Percentiles rank a stretch among this genome's conserved stretches.
These are phyloP conservation scores for Yamadazyma blattariae DNA, from an alignment of 1,139 yeast species.

Conservation along the genomic window DNA sequence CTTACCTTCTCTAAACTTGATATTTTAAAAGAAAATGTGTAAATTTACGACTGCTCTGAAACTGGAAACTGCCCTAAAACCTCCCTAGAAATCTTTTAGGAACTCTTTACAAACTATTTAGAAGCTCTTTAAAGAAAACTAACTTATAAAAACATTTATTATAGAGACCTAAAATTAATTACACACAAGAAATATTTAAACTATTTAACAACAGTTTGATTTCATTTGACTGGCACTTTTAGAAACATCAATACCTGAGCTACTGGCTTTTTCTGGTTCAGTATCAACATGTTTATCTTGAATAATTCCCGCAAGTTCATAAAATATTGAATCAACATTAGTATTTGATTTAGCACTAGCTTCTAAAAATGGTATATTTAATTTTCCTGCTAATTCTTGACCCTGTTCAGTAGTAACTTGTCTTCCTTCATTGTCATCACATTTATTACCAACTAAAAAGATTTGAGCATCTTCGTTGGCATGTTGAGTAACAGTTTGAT, in stretches of 20 bases:
- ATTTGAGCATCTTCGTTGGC: slow-evolving; percentile 95
- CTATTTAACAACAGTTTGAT: slow-evolving; percentile 37
- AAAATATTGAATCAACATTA: slow-evolving; percentile 89
- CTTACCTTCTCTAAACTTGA: too few relatives aligned
- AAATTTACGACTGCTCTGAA: too few relatives aligned
- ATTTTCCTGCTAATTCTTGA: slow-evolving; percentile 79
- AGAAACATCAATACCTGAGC: slow-evolving; percentile 46
- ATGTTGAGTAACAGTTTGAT: slow-evolving; percentile 90
- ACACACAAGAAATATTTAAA: neutral
- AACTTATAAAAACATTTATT: slow-evolving; percentile 1
- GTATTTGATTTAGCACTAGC: slow-evolving; percentile 93
- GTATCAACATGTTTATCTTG: slow-evolving; percentile 67
- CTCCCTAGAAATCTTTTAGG: too few relatives aligned
- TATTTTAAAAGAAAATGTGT: too few relatives aligned
- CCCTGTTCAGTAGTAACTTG: slow-evolving; percentile 88
- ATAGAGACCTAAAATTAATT: neutral
- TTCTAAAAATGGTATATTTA: slow-evolving; percentile 89
- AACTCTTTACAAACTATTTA: too few relatives aligned
- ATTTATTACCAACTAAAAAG: slow-evolving; percentile 91
- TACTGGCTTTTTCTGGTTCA: slow-evolving; percentile 16
- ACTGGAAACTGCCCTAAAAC: too few relatives aligned
- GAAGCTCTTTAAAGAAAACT: too few relatives aligned
- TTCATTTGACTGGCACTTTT: slow-evolving; percentile 30
- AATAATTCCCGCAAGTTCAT: slow-evolving; percentile 84
- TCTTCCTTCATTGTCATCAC: slow-evolving; percentile 77